A percentile compares a stretch with the other conserved stretches of the same genome.
These are phyloP conservation scores for Pouteria campechiana DNA, from an alignment of 179 eudicot genomes.

Conservation along the genomic window DNA sequence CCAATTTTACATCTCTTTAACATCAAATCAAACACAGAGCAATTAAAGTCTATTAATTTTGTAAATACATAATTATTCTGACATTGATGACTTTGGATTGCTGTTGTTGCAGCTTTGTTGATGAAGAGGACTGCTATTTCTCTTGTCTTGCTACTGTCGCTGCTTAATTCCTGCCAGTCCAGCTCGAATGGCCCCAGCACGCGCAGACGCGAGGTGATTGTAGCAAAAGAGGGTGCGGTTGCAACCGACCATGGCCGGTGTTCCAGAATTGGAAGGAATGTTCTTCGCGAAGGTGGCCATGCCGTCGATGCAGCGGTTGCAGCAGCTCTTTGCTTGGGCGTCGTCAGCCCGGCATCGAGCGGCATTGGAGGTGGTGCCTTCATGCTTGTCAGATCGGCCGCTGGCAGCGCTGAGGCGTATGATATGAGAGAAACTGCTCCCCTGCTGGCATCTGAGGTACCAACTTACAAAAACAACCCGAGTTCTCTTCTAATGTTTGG, in stretches of 20 bases:
- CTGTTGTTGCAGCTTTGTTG: no score
- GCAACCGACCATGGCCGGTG: conserved; percentile 37
- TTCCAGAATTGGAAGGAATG: conserved; percentile 21
- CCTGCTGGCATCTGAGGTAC: conserved; percentile 21
- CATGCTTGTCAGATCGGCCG: conserved; percentile 20
- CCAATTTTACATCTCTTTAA: no score
- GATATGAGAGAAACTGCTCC: conserved; percentile 47
- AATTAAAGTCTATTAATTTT: no score
- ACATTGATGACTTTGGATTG: no score
- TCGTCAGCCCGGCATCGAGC: conserved; percentile 35
- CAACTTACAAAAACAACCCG: no score
- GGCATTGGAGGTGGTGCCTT: conserved; percentile 48
- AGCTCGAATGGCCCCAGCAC: neutral
- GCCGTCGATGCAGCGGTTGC: conserved; percentile 44
- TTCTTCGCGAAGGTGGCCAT: conserved; percentile 27
- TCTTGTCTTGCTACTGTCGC: no score
- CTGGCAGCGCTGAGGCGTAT: conserved; percentile 11
- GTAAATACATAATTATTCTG: no score
- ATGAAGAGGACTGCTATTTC: no score
- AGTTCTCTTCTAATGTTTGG: no score
- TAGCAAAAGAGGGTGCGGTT: conserved; percentile 15
- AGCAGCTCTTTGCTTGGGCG: conserved; percentile 30
- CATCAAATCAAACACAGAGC: no score
- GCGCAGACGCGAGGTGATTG: conserved; percentile 9
- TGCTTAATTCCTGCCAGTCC: neutral